Evolutionary conservation across 2,329 filamentous ascomycete genomes (phyloP).

Genomic region (Monilinia vaccinii-corymbosi): DNA sequence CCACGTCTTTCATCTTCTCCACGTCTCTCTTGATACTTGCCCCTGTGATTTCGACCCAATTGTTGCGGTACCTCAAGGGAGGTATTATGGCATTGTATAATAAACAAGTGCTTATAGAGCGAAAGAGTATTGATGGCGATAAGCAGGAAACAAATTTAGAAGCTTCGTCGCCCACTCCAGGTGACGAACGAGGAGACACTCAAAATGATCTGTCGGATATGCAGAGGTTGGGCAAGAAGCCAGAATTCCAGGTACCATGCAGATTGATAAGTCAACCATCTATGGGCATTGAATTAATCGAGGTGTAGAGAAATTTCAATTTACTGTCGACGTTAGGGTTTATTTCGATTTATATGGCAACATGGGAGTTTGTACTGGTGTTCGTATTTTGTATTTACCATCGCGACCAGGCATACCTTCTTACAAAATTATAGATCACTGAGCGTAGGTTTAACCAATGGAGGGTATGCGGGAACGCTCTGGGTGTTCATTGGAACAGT

Average conservation of each 20-base stretch:
- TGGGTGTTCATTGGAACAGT: slow-evolving; percentile 33
- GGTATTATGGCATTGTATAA: background rate
- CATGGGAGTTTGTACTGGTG: slow-evolving; percentile 36
- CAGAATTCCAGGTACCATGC: slow-evolving; percentile 23
- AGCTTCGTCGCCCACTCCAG: background rate
- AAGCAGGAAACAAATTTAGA: slow-evolving; percentile 11
- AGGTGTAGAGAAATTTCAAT: slow-evolving; percentile 32
- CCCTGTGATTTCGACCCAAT: background rate
- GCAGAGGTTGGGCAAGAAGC: slow-evolving; percentile 27
- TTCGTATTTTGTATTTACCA: slow-evolving; percentile 14
- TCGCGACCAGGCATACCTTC: background rate
- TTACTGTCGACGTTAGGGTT: slow-evolving; percentile 37
- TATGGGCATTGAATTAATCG: background rate
- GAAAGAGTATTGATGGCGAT: background rate
- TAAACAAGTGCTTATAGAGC: background rate
- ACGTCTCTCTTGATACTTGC: background rate
- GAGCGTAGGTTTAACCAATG: slow-evolving; percentile 28
- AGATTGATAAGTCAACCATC: background rate
- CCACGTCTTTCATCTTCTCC: too few species aligned
- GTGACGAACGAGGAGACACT: slow-evolving; percentile 20
- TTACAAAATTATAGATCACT: slow-evolving; percentile 10
- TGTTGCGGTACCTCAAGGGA: background rate
- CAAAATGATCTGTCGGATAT: slow-evolving; percentile 30
- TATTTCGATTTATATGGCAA: slow-evolving; percentile 35
- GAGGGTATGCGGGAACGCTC: slow-evolving; percentile 31